Evolutionary conservation across 192 early-diverging fungal genomes (phyloP).

Genomic region (Coemansia sp.): DNA sequence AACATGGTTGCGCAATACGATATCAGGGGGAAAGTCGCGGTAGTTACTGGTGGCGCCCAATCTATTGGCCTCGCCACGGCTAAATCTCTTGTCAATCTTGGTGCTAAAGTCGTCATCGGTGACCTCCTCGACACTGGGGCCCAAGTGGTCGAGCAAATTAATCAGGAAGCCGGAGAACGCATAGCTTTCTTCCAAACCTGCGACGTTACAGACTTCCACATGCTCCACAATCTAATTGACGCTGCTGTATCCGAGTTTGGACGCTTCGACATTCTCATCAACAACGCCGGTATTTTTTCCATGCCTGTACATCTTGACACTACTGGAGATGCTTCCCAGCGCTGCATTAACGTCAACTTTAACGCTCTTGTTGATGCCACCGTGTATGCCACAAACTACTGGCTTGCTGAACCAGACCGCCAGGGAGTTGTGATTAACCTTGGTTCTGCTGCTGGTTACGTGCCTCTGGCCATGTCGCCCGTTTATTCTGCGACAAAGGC

Average conservation of each 20-base stretch:
- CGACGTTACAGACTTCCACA: slow-evolving; percentile 44
- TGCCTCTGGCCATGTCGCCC: slow-evolving; percentile 50
- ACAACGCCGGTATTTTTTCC: slow-evolving; percentile 60
- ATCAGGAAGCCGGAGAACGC: slow-evolving; percentile 14
- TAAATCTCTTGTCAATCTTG: slow-evolving; percentile 51
- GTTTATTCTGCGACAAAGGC: slow-evolving; percentile 73
- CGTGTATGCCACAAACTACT: slow-evolving; percentile 57
- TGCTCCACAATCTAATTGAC: slow-evolving; percentile 40
- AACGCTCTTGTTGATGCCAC: slow-evolving; percentile 69
- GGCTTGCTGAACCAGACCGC: slow-evolving; percentile 36
- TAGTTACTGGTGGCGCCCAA: slow-evolving; percentile 65
- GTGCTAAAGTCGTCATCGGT: slow-evolving; percentile 59
- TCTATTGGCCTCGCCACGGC: slow-evolving; percentile 59
- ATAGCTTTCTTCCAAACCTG: slow-evolving; percentile 53
- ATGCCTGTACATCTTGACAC: slow-evolving; percentile 31
- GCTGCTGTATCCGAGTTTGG: slow-evolving; percentile 54
- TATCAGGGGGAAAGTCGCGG: slow-evolving; percentile 56
- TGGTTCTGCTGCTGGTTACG: slow-evolving; percentile 63
- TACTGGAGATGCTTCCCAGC: slow-evolving; percentile 48
- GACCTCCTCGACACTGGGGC: slow-evolving; percentile 39
- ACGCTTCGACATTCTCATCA: slow-evolving; percentile 54
- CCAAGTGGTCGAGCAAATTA: slow-evolving; percentile 25
- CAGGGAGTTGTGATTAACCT: slow-evolving; percentile 68
- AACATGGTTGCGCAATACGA: slow-evolving; percentile 3
- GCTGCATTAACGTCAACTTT: slow-evolving; percentile 68